Evolutionary conservation across 768 basidiomycete species (phyloP).

Genomic region (Fomitopsis serialis): DNA sequence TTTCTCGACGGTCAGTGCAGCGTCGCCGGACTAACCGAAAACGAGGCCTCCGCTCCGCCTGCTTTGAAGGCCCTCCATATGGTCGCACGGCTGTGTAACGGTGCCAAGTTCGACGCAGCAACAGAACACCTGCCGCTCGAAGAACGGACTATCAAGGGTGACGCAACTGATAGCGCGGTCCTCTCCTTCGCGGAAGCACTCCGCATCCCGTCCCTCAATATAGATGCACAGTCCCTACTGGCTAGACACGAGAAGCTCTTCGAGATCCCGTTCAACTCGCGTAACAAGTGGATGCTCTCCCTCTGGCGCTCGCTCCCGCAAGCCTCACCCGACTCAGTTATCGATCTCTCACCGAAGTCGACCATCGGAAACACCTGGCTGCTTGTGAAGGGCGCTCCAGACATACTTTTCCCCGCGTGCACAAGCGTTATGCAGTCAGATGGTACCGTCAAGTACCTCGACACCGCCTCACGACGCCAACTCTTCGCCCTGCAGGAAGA

Average conservation of each 20-base stretch:
- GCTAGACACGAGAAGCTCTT: constrained; percentile 17
- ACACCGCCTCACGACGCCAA: constrained; percentile 19
- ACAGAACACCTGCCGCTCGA: constrained; percentile 21
- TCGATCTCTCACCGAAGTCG: constrained; percentile 20
- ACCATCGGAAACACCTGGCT: too few relatives aligned
- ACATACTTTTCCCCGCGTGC: constrained; percentile 43
- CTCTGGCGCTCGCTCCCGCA: constrained; percentile 25
- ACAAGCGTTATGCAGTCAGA: constrained; percentile 26
- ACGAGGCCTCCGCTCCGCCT: constrained; percentile 6
- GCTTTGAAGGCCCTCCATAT: constrained; percentile 25
- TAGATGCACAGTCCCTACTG: constrained; percentile 3
- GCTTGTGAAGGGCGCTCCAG: constrained; percentile 54
- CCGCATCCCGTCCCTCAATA: constrained; percentile 3
- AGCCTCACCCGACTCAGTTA: constrained; percentile 8
- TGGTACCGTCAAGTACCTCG: constrained; percentile 30
- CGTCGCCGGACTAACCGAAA: constrained; percentile 18
- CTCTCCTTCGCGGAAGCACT: constrained; percentile 41
- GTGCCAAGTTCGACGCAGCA: constrained; percentile 41
- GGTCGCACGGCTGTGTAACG: constrained; percentile 53
- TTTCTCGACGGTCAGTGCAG: constrained; percentile 26
- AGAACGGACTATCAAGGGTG: constrained; percentile 37
- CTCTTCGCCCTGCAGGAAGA: constrained; percentile 36
- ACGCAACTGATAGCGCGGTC: constrained; percentile 55
- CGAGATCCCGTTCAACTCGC: too few relatives aligned
- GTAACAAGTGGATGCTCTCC: constrained; percentile 56